Conservation (phyloP, 2,329 filamentous ascomycete species). For the Phyllosticta citrichinensis region DNA sequence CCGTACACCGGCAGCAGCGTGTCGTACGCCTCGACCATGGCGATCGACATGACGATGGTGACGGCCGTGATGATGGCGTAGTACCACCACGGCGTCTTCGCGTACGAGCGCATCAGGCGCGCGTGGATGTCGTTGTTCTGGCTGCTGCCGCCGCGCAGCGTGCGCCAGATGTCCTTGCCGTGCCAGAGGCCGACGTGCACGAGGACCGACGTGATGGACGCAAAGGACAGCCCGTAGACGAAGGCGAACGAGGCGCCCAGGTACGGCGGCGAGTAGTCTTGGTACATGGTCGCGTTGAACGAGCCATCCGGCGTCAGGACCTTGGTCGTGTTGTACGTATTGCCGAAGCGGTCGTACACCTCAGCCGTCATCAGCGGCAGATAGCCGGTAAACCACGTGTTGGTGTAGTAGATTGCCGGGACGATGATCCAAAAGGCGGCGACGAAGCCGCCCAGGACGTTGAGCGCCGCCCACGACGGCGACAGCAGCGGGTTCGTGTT, state of each 20-base stretch:
- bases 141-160: conserved; percentile 1
- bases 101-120: conserved; percentile 23
- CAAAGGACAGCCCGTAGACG: conserved; percentile 29
- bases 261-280: conserved; percentile 30
- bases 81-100: conserved; percentile 27
- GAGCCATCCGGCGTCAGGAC: conserved; percentile 21
- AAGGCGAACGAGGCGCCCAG: conserved; percentile 28
- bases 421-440: conserved; percentile 36
- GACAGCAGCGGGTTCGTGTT: conserved; percentile 17
- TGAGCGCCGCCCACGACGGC: conserved; percentile 29
- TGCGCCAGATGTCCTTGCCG: conserved; percentile 23
- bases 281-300: conserved; percentile 28
- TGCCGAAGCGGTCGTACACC: conserved; percentile 59
- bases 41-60: conserved; percentile 27
- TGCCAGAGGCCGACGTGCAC: conserved; percentile 27
- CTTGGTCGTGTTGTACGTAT: conserved; percentile 49
- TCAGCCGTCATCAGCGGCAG: conserved; percentile 5
- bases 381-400: conserved; percentile 39
- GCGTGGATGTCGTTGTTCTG: conserved; percentile 22
- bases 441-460: conserved; percentile 36
- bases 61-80: conserved; percentile 44
- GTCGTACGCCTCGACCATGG: conserved; percentile 5
- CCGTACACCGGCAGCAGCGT: conserved; percentile 7
- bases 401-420: conserved; percentile 40
- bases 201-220: conserved; percentile 22